Percentiles rank a stretch among this genome's conserved stretches.
These are phyloP conservation scores for Tuber umbilicatum DNA, from an alignment of 495 filamentous ascomycete species.

Conservation along the genomic window DNA sequence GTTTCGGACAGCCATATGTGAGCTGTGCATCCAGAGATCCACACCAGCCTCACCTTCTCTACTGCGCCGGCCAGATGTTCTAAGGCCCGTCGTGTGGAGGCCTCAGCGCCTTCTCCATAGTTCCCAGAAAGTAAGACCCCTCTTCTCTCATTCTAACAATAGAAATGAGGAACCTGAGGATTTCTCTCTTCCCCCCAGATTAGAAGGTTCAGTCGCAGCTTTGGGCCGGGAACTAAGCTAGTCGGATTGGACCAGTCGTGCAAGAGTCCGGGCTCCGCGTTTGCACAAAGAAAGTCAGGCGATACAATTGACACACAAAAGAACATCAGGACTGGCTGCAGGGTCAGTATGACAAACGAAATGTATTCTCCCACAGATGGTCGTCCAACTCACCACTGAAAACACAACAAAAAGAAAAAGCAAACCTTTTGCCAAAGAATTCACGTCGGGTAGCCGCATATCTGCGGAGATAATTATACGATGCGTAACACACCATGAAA, in stretches of 20 bases:
- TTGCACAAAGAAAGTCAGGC: conserved; percentile 29
- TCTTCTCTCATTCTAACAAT: neutral
- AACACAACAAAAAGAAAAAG: conserved; percentile 15
- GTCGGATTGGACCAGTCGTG: conserved; percentile 13
- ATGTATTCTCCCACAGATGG: conserved; percentile 13
- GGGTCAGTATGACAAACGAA: conserved; percentile 12
- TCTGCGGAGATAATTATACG: conserved; percentile 4
- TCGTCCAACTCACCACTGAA: conserved; percentile 4
- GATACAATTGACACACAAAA: conserved; percentile 9
- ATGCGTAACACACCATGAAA: conserved; percentile 1
- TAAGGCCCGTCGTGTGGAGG: neutral
- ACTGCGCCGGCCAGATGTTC: neutral
- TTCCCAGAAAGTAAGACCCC: neutral
- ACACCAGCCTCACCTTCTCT: neutral
- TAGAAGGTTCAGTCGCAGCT: conserved; percentile 11
- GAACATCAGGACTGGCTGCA: neutral
- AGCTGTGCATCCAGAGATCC: neutral
- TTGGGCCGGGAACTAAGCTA: conserved; percentile 13
- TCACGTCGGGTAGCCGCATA: conserved; percentile 27
- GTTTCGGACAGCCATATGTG: neutral
- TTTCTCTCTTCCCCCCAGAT: conserved; percentile 11
- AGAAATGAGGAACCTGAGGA: neutral
- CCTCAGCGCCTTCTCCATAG: neutral
- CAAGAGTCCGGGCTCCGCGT: conserved; percentile 15
- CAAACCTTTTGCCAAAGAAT: conserved; percentile 25